Evolutionary conservation across 345 rosid species (phyloP), one percentile per base, ranked within the genome.

Genomic region (Zanthoxylum bungeanum): DNA sequence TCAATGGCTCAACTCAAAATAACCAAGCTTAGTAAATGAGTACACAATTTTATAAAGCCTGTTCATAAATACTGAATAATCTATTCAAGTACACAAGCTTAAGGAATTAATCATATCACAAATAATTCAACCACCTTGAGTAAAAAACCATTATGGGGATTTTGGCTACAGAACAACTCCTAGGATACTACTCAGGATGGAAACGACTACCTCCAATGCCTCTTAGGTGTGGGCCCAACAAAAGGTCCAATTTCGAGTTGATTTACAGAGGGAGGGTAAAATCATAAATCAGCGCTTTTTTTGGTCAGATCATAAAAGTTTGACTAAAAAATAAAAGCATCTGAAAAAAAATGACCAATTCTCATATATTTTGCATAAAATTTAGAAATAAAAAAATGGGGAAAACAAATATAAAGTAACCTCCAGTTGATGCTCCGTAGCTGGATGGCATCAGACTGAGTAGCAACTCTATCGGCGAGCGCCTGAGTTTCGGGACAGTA

Each of bases 381-480:
- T 36, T 17, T 39, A 40, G 36, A 39, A 27, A 30, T 25, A n/a
- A 3, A 7, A n/a, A 44, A 60, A 46, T 34, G 58, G 50, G 31
- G 19, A 19, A 19, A 0, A 34, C 17, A 12, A 52, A 36, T 57
- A 64, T 10, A 8, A 21, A 52, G 21, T 68, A 75, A 94, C 98
- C 92, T 87, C 98, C 98, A 94, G 59, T 76, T 85, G 76, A 94
- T 92, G 87, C 82, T 78, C 31, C 92, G 88, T 31, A 90, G 92
- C 83, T 94, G 97, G 21, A 94, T 92, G 52, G 88, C 79, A 75
- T 94, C 98, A 8, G 95, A 92, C 60, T 82, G 73, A 0, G 85
- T 73, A 16, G 95, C 93, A 49, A 92, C 73, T 71, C 91, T 81
- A 89, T 90, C 85, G 6, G 98, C 98, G 33, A 94, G 91, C n/a